Percentiles rank a stretch among this genome's conserved stretches.
Conservation (phyloP, 164 flowering plant genomes). For the Vitis vinifera region DNA sequence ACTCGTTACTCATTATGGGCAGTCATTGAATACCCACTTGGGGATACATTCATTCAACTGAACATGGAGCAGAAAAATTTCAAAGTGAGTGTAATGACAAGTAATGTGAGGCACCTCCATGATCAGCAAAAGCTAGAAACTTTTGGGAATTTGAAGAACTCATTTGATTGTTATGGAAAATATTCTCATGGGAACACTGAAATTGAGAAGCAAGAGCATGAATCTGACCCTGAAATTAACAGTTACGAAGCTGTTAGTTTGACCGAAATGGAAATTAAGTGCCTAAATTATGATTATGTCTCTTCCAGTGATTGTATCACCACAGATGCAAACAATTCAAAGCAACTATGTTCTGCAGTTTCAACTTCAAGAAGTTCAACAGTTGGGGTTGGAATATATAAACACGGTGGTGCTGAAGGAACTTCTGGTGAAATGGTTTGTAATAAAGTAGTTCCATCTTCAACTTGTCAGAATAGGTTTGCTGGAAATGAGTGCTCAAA, state of each 20-base stretch:
- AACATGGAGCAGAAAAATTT: constrained; percentile 5
- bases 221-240: constrained; percentile 3
- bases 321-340: neutral
- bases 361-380: neutral
- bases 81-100: neutral
- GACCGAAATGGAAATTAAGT: neutral
- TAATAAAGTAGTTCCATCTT: neutral
- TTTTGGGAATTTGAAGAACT: constrained; percentile 5
- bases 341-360: neutral
- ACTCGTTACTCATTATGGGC: too few relatives aligned
- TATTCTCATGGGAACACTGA: constrained; percentile 4
- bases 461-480: neutral
- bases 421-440: neutral
- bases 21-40: neutral
- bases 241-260: neutral
- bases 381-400: neutral
- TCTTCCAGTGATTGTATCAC: constrained; percentile 1
- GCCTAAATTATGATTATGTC: neutral
- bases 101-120: neutral
- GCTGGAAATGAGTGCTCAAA: neutral
- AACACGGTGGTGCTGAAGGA: neutral
- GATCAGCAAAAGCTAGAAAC: neutral
- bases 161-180: constrained; percentile 2
- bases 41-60: neutral
- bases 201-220: constrained; percentile 2